These are phyloP conservation scores for Chaetomium sp. DNA, from an alignment of 2,329 filamentous ascomycete species.

Conservation along the genomic window DNA sequence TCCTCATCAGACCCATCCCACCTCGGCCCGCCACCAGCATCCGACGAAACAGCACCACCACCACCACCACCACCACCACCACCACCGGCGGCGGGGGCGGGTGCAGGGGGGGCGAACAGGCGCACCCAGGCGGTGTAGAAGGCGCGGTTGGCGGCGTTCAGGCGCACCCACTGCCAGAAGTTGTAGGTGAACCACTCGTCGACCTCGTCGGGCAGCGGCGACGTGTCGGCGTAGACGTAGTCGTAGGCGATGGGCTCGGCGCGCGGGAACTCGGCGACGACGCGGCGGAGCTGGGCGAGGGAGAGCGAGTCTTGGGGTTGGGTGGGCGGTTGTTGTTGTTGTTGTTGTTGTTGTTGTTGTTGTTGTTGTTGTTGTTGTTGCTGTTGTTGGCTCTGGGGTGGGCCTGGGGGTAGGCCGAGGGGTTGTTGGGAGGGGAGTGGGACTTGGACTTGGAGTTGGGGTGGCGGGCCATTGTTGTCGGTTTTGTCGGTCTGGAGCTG, in stretches of 20 bases:
- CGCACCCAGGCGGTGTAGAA: constrained; percentile 75
- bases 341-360: constrained; percentile 12
- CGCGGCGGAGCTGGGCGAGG: constrained; percentile 69
- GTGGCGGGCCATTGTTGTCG: constrained; percentile 7
- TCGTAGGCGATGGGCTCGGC: constrained; percentile 76
- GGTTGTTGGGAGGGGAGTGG: not conserved
- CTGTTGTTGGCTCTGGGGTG: constrained; percentile 2
- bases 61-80: not conserved
- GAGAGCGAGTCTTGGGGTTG: constrained; percentile 69
- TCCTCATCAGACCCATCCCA: constrained; percentile 63
- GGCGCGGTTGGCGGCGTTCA: constrained; percentile 72
- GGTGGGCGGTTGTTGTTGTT: constrained; percentile 26
- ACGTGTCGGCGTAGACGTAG: constrained; percentile 76
- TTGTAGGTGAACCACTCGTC: constrained; percentile 98
- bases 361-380: constrained; percentile 18
- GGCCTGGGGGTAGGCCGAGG: not conserved
- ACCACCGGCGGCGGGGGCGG: not conserved
- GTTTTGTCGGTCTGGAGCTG: constrained; percentile 20
- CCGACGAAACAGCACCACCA: constrained; percentile 39
- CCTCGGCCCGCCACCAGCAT: constrained; percentile 41
- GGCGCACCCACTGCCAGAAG: constrained; percentile 78
- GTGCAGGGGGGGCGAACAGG: constrained; percentile 42
- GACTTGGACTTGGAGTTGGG: constrained; percentile 22
- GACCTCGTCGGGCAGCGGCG: constrained; percentile 80
- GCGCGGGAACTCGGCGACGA: constrained; percentile 72